A percentile compares a stretch with the other conserved stretches of the same genome.
These are phyloP conservation scores for Moricandia moricandioides DNA, from an alignment of 345 rosid genomes.

Conservation along the genomic window DNA sequence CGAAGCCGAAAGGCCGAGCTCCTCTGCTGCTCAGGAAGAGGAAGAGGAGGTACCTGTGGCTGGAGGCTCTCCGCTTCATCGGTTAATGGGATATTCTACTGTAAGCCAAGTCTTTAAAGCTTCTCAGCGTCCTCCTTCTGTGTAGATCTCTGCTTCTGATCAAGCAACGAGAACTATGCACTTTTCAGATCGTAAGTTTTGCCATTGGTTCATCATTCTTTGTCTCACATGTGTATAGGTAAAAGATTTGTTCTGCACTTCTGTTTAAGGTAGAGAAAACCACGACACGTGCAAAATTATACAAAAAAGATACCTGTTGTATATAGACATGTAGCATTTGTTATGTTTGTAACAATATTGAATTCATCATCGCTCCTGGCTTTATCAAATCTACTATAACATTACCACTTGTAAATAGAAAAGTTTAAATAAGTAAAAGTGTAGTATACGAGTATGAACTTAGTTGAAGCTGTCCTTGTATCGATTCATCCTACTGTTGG, in stretches of 20 bases:
- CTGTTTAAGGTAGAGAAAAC: slow-evolving; percentile 17
- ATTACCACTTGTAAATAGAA: neutral
- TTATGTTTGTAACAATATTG: slow-evolving; percentile 25
- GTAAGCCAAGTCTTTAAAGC: slow-evolving; percentile 53
- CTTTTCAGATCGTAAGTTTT: slow-evolving; percentile 15
- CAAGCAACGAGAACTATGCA: slow-evolving; percentile 15
- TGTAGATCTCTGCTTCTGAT: slow-evolving; percentile 21
- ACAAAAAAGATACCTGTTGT: slow-evolving; percentile 2
- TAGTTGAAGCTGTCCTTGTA: slow-evolving; percentile 46
- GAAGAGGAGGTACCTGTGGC: slow-evolving; percentile 40
- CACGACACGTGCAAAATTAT: slow-evolving; percentile 27
- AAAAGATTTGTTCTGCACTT: slow-evolving; percentile 22
- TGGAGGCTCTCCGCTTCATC: slow-evolving; percentile 68
- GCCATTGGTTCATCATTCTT: slow-evolving; percentile 33
- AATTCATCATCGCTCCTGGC: slow-evolving; percentile 20
- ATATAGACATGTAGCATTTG: slow-evolving; percentile 4
- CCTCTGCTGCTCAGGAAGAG: slow-evolving; percentile 39
- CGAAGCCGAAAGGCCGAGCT: slow-evolving; percentile 32
- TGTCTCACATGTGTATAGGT: slow-evolving; percentile 31
- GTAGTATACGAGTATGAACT: slow-evolving; percentile 22
- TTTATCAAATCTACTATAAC: slow-evolving; percentile 14
- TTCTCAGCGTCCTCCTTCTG: slow-evolving; percentile 23
- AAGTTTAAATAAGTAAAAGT: too few species aligned
- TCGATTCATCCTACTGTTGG: slow-evolving; percentile 54
- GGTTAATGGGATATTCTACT: slow-evolving; percentile 84